Evolutionary conservation across 2,329 filamentous ascomycete species (phyloP).

Genomic region (Curvularia spicifera): DNA sequence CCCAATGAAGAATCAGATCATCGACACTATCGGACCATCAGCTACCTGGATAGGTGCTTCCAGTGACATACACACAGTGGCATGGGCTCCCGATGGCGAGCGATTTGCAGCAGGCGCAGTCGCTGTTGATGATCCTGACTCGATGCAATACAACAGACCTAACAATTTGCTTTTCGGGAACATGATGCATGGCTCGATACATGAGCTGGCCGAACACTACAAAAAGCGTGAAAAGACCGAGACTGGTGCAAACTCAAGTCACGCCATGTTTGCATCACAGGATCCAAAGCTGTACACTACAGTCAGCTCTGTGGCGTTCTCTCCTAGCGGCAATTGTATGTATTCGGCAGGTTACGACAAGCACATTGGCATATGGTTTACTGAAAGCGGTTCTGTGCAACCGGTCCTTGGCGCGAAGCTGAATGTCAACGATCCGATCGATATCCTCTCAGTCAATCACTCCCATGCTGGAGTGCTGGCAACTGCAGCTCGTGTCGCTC

Average conservation of each 20-base stretch:
- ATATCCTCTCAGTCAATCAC: slow-evolving; percentile 57
- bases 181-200: slow-evolving; percentile 49
- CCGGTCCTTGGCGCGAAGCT: slow-evolving; percentile 37
- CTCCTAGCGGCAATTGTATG: slow-evolving; percentile 52
- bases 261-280: slow-evolving; percentile 56
- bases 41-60: slow-evolving; percentile 64
- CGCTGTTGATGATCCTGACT: slow-evolving; percentile 60
- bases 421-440: slow-evolving; percentile 56
- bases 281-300: slow-evolving; percentile 63
- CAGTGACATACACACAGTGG: slow-evolving; percentile 62
- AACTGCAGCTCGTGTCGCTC: slow-evolving; percentile 53
- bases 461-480: slow-evolving; percentile 51
- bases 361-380: slow-evolving; percentile 54
- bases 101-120: slow-evolving; percentile 64
- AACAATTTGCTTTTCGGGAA: slow-evolving; percentile 65
- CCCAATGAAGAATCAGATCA: slow-evolving; percentile 37
- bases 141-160: slow-evolving; percentile 66
- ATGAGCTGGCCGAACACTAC: slow-evolving; percentile 63
- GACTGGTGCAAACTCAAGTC: slow-evolving; percentile 51
- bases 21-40: slow-evolving; percentile 52
- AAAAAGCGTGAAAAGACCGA: slow-evolving; percentile 51
- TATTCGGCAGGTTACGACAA: slow-evolving; percentile 64
- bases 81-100: slow-evolving; percentile 63
- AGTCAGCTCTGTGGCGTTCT: slow-evolving; percentile 62
- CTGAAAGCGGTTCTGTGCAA: slow-evolving; percentile 33